phyloP scores from a whole-genome alignment of 2,329 filamentous ascomycete species.

The Alternaria gaisen region DNA sequence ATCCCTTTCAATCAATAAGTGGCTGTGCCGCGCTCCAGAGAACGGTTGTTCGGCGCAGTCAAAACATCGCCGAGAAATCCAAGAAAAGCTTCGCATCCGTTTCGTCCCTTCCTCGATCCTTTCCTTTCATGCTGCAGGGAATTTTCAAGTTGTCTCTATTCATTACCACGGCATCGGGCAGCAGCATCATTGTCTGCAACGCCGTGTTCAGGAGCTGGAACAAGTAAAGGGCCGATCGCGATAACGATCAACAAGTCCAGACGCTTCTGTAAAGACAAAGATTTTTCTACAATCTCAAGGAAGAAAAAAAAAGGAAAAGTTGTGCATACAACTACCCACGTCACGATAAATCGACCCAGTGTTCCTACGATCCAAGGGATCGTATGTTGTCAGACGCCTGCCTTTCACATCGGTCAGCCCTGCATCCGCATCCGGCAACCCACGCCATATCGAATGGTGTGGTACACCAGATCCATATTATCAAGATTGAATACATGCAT shows the following conservation, averaged over 20 bases:
- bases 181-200: background rate
- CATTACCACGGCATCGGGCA: background rate
- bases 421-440: background rate
- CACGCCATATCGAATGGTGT: background rate
- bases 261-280: background rate
- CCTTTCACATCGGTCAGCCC: background rate
- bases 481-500: background rate
- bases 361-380: background rate
- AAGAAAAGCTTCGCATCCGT: conserved; percentile 2
- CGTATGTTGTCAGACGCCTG: background rate
- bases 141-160: background rate
- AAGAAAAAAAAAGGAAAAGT: background rate
- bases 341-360: background rate
- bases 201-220: background rate
- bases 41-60: conserved; percentile 26
- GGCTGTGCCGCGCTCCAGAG: conserved; percentile 13
- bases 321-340: background rate
- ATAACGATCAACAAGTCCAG: background rate
- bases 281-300: background rate
- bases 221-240: background rate
- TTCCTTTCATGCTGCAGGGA: background rate
- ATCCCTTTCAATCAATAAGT: background rate
- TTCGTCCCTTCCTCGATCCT: conserved; percentile 1
- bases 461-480: conserved; percentile 1
- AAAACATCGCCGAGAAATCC: conserved; percentile 10